Base-by-base conservation (phyloP, 2,329 filamentous ascomycete genomes). In the Cercospora sp. region DNA sequence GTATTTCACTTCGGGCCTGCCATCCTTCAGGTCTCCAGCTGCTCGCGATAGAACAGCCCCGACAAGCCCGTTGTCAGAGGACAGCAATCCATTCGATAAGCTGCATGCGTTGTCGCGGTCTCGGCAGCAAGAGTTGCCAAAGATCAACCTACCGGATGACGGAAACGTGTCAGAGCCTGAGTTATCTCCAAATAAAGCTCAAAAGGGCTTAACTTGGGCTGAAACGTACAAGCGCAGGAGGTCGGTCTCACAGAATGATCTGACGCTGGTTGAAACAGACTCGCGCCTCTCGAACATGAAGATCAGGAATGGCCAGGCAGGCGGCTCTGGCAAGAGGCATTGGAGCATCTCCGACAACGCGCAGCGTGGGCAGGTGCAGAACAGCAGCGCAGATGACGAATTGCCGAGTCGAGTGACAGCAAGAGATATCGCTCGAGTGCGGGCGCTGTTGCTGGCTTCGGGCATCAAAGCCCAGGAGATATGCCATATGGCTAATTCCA, bases 381-480 rank as follows among this genome's bases (percentile, higher is more conserved):
- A 76, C 79, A 26, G 18, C 26, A 51, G 16, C 1, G 42, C 45
- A 20, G 62, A 64, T 20, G 3, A 76, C 78, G 5, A 79, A 81
- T 18, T 80, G 78, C 55, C 75, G 76, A n/a, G 78, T 77, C 66
- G 76, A 10, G 78, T 91, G 31, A 89, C 85, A 9, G 88, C 86
- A 73, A 87, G 87, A n/a, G 94, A 97, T 73, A 86, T 97, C 63
- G 91, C 91, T 16, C 89, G 93, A n/a, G 85, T 94, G 2, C 87
- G 89, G 66, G 87, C 92, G 0, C 84, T 96, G 8, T 87, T 97
- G 48, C 83, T 97, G 23, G 91, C 90, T 70, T 92, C 93, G 0
- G 94, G 93, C n/a, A 89, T 97, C 75, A 97, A 96, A 80, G 94
- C 94, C 0, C 89, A 89, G 75, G 92, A 95, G 75, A 91, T 97